phyloP scores from a whole-genome alignment of 805 yeast species.

The Lipomyces yamadae region DNA sequence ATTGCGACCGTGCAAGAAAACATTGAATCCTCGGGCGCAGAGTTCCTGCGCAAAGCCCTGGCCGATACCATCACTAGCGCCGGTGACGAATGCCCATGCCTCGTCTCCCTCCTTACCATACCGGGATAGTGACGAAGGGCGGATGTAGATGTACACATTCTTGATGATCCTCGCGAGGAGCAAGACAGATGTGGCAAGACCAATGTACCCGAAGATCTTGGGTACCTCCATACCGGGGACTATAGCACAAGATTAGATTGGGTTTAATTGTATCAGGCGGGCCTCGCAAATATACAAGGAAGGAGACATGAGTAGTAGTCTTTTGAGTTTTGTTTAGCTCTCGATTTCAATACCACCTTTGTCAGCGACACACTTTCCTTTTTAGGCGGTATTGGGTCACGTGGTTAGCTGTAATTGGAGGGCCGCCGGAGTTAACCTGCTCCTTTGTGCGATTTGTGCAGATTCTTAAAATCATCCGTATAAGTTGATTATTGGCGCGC shows the following conservation, averaged over 20 bases:
- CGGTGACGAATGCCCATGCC: background rate
- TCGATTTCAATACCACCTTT: too few relatives aligned
- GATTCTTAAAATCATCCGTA: too few relatives aligned
- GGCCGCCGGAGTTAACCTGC: too few relatives aligned
- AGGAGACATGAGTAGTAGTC: constrained; percentile 37
- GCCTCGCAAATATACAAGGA: constrained; percentile 42
- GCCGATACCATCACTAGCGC: background rate
- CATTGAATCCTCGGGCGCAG: background rate
- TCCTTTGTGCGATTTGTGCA: too few relatives aligned
- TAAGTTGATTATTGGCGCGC: too few relatives aligned
- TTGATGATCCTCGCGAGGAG: background rate
- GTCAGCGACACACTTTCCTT: too few relatives aligned
- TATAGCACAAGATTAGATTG: background rate
- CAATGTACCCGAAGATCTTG: background rate
- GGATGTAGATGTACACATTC: background rate
- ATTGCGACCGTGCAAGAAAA: constrained; percentile 5
- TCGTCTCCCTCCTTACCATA: background rate
- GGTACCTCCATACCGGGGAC: background rate
- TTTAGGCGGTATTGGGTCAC: too few relatives aligned
- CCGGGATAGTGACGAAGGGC: background rate
- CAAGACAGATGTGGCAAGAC: constrained; percentile 3
- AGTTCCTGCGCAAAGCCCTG: background rate
- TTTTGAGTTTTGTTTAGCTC: too few relatives aligned
- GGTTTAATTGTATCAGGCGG: background rate
- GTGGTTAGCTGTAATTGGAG: too few relatives aligned